Percentiles rank a stretch among this genome's conserved stretches.
Evolutionary conservation across 331 rosid genomes (phyloP).

Genomic region (Saraca asoca): DNA sequence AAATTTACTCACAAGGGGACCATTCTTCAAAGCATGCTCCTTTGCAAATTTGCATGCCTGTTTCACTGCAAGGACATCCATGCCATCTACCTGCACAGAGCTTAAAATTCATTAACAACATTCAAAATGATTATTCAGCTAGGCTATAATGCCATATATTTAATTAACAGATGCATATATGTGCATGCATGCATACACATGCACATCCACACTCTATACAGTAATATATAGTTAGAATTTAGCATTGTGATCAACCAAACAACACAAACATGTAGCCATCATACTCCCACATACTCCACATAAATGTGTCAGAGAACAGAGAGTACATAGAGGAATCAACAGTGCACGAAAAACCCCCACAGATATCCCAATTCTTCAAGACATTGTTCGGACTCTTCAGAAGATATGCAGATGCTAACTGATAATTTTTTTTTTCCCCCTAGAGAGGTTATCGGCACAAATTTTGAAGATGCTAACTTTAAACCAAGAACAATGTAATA

Average conservation of each 20-base stretch:
- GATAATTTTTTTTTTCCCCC: too few relatives aligned
- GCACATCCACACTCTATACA: background rate
- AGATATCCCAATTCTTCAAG: background rate
- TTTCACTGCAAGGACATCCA: slow-evolving; percentile 83
- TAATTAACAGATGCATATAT: background rate
- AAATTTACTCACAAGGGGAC: slow-evolving; percentile 72
- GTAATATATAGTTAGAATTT: background rate
- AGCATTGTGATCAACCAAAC: background rate
- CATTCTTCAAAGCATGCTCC: slow-evolving; percentile 78
- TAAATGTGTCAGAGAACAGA: background rate
- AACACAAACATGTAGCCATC: background rate
- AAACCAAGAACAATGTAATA: background rate
- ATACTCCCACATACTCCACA: slow-evolving; percentile 2
- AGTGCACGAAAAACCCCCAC: background rate
- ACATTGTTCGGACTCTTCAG: background rate
- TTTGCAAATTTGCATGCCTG: slow-evolving; percentile 84
- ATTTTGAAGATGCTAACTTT: background rate
- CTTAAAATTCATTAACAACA: background rate
- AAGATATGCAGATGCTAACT: too few relatives aligned
- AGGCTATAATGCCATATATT: background rate
- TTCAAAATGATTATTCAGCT: background rate
- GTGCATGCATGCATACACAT: background rate
- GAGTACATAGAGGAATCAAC: background rate
- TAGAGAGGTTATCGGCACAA: background rate
- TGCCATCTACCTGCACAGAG: slow-evolving; percentile 71